phyloP scores from a whole-genome alignment of 352 stramenopile genomes.

The Achlya hypogyna region DNA sequence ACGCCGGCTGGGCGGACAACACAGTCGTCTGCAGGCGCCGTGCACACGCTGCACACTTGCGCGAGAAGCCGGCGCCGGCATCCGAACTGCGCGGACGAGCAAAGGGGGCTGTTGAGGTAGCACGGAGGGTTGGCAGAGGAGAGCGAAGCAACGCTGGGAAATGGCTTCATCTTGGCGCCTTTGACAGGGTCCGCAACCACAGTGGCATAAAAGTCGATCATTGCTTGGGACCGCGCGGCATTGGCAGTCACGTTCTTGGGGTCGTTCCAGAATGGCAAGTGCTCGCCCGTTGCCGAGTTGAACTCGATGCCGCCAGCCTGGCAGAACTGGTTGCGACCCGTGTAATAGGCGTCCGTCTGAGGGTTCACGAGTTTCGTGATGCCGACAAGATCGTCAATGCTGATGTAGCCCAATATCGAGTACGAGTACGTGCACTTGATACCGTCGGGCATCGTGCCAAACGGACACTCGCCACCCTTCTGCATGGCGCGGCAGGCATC shows the following conservation, averaged over 20 bases:
- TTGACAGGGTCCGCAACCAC: slow-evolving; percentile 13
- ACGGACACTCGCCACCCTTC: slow-evolving; percentile 32
- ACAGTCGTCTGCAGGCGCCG: slow-evolving; percentile 21
- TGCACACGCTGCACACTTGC: slow-evolving; percentile 54
- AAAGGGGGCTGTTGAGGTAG: slow-evolving; percentile 52
- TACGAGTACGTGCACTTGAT: slow-evolving; percentile 44
- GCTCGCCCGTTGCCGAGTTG: background rate
- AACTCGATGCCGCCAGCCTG: slow-evolving; percentile 29
- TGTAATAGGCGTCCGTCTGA: slow-evolving; percentile 22
- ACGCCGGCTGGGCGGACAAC: background rate
- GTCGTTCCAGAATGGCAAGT: slow-evolving; percentile 51
- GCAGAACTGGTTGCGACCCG: slow-evolving; percentile 40
- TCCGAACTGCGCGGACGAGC: slow-evolving; percentile 32
- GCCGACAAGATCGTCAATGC: slow-evolving; percentile 50
- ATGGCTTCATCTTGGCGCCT: slow-evolving; percentile 31
- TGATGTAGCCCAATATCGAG: slow-evolving; percentile 45
- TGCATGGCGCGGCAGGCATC: slow-evolving; percentile 37
- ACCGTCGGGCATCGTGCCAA: slow-evolving; percentile 36
- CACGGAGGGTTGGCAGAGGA: slow-evolving; percentile 46
- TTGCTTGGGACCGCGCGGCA: slow-evolving; percentile 27
- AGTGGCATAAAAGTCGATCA: slow-evolving; percentile 45
- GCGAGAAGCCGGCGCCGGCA: slow-evolving; percentile 50
- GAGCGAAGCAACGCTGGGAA: slow-evolving; percentile 37
- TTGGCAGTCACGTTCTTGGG: slow-evolving; percentile 37
- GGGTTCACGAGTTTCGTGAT: slow-evolving; percentile 38